phyloP scores from a whole-genome alignment of 768 basidiomycete genomes.

The Paxillus rubicundulus region DNA sequence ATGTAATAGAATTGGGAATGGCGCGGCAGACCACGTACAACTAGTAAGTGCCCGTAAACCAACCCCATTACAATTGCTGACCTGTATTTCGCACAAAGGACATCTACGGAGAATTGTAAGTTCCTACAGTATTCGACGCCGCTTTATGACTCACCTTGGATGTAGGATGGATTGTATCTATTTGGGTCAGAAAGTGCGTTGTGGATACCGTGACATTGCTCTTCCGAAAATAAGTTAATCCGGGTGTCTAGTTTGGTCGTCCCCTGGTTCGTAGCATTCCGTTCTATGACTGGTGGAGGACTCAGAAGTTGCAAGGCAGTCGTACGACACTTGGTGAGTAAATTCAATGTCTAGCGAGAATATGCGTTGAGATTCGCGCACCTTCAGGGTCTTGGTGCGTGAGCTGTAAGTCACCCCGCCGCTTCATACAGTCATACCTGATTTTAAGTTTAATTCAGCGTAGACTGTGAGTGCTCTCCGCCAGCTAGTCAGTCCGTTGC shows the following conservation, averaged over 20 bases:
- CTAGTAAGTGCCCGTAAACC: constrained; percentile 45
- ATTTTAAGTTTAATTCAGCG: constrained; percentile 37
- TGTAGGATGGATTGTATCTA: constrained; percentile 93
- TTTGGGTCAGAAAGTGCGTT: constrained; percentile 81
- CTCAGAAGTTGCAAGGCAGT: constrained; percentile 28
- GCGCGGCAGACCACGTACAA: constrained; percentile 92
- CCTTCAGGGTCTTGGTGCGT: constrained; percentile 61
- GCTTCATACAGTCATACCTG: background rate
- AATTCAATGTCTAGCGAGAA: background rate
- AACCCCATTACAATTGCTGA: background rate
- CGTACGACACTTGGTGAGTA: constrained; percentile 58
- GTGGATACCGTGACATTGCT: background rate
- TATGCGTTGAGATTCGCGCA: constrained; percentile 4
- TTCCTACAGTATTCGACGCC: background rate
- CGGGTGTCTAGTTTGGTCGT: constrained; percentile 60
- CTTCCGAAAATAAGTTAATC: constrained; percentile 4
- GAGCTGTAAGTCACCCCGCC: constrained; percentile 57
- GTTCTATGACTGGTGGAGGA: background rate
- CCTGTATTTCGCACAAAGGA: constrained; percentile 50
- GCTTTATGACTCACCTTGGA: background rate
- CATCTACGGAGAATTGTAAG: constrained; percentile 91
- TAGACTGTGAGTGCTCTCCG: constrained; percentile 57
- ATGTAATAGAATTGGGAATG: constrained; percentile 76
- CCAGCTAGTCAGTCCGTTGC: background rate
- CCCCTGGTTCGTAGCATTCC: constrained; percentile 54